phyloP scores from a whole-genome alignment of 306 rosid species.

The Amphicarpaea edgeworthii region DNA sequence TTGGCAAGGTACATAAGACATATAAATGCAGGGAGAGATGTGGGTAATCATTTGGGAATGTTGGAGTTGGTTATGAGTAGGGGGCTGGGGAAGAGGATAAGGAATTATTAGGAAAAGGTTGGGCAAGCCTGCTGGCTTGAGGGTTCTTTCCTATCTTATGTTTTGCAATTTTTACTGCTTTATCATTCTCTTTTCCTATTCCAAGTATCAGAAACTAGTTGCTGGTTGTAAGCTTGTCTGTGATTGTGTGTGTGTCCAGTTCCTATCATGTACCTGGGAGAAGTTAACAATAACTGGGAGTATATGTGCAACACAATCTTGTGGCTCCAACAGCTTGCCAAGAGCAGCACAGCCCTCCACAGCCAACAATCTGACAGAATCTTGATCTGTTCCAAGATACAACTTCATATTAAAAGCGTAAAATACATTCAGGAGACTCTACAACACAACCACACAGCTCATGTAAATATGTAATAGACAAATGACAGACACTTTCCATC shows the following conservation, averaged over 20 bases:
- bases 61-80: too few species aligned
- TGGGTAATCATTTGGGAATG: too few species aligned
- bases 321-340: constrained; percentile 94
- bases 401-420: constrained; percentile 3
- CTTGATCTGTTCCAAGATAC: constrained; percentile 75
- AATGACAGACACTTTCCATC: constrained; percentile 16
- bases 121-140: too few species aligned
- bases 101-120: too few species aligned
- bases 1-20: constrained; percentile 11
- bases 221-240: background rate
- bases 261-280: constrained; percentile 76
- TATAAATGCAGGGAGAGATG: constrained; percentile 2
- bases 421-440: constrained; percentile 18
- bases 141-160: too few species aligned
- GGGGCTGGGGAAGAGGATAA: too few species aligned
- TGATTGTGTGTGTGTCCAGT: background rate
- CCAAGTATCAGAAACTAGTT: background rate
- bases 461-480: constrained; percentile 3
- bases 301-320: constrained; percentile 91
- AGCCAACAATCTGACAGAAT: constrained; percentile 93
- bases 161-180: too few species aligned
- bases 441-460: constrained; percentile 14
- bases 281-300: constrained; percentile 95
- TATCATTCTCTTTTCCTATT: too few species aligned
- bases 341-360: constrained; percentile 98